Percentiles rank a stretch among this genome's conserved stretches.
phyloP scores from a whole-genome alignment of 2,329 filamentous ascomycete genomes.

The Huntiella decipiens region DNA sequence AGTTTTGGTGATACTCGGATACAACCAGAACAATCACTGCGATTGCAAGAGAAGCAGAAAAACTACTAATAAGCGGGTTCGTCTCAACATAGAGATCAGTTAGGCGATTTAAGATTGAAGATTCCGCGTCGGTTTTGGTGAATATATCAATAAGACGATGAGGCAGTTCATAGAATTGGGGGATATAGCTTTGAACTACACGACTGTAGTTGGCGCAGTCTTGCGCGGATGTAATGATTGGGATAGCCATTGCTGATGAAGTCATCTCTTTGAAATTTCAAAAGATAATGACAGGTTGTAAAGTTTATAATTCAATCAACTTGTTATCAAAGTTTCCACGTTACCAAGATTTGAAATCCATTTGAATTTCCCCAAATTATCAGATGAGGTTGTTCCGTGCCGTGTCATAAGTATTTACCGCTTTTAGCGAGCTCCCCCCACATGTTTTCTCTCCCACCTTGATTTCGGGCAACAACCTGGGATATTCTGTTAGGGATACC shows the following conservation, averaged over 20 bases:
- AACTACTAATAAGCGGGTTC: constrained; percentile 63
- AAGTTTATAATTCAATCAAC: too few relatives aligned
- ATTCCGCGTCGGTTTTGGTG: constrained; percentile 25
- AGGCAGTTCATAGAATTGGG: constrained; percentile 52
- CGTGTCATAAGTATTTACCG: too few relatives aligned
- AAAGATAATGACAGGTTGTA: too few relatives aligned
- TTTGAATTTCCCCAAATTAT: too few relatives aligned
- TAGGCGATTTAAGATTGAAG: constrained; percentile 26
- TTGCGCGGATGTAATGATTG: constrained; percentile 45
- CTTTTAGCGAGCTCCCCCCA: too few relatives aligned
- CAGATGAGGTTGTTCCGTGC: too few relatives aligned
- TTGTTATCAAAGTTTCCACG: too few relatives aligned
- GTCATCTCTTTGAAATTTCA: too few relatives aligned
- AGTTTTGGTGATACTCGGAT: constrained; percentile 80
- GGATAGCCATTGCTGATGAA: constrained; percentile 41
- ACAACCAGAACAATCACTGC: constrained; percentile 52
- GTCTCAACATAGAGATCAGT: constrained; percentile 60
- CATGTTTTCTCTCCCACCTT: too few relatives aligned
- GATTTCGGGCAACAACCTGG: too few relatives aligned
- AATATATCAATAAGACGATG: constrained; percentile 40
- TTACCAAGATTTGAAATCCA: too few relatives aligned
- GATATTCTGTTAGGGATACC: too few relatives aligned
- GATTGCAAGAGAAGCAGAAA: constrained; percentile 54
- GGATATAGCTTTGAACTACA: constrained; percentile 56
- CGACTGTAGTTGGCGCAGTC: constrained; percentile 61